Conservation (phyloP, 1,284 basidiomycete genomes). For the Puccinia polysora region DNA sequence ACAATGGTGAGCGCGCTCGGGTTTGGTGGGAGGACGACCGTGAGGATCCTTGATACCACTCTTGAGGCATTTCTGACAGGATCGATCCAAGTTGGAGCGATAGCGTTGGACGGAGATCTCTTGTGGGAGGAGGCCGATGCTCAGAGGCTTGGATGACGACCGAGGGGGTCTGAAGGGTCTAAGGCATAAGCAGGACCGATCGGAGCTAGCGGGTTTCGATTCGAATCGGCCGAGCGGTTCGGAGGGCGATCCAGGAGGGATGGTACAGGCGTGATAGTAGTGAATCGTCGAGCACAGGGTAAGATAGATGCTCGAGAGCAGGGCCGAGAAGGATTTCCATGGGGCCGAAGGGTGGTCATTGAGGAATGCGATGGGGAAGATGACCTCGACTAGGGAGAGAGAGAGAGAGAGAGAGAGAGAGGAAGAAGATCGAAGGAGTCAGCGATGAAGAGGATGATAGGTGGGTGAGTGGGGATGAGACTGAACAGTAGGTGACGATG, state of each 20-base stretch:
- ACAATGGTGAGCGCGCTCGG: slow-evolving; percentile 88
- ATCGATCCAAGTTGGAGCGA: slow-evolving; percentile 61
- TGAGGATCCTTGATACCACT: slow-evolving; percentile 49
- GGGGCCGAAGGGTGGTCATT: slow-evolving; percentile 74
- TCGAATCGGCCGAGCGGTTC: background rate
- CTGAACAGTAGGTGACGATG: slow-evolving; percentile 74
- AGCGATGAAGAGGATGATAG: background rate
- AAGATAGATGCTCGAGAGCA: slow-evolving; percentile 19
- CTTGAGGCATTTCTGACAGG: slow-evolving; percentile 69
- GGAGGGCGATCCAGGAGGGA: background rate
- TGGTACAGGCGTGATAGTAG: slow-evolving; percentile 19
- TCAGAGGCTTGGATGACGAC: slow-evolving; percentile 63
- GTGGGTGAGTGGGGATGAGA: background rate
- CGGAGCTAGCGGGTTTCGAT: background rate
- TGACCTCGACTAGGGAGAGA: slow-evolving; percentile 64
- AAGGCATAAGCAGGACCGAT: too few relatives aligned
- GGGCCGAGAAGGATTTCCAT: slow-evolving; percentile 57
- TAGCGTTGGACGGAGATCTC: slow-evolving; percentile 61
- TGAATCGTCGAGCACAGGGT: background rate
- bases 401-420: slow-evolving; percentile 56
- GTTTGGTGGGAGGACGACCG: slow-evolving; percentile 17
- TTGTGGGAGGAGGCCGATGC: slow-evolving; percentile 55
- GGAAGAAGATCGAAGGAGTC: slow-evolving; percentile 56
- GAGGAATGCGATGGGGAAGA: slow-evolving; percentile 69
- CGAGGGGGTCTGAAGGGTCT: slow-evolving; percentile 58